Base-by-base conservation (phyloP, 257 asterid species). In the Penstemon davidsonii region DNA sequence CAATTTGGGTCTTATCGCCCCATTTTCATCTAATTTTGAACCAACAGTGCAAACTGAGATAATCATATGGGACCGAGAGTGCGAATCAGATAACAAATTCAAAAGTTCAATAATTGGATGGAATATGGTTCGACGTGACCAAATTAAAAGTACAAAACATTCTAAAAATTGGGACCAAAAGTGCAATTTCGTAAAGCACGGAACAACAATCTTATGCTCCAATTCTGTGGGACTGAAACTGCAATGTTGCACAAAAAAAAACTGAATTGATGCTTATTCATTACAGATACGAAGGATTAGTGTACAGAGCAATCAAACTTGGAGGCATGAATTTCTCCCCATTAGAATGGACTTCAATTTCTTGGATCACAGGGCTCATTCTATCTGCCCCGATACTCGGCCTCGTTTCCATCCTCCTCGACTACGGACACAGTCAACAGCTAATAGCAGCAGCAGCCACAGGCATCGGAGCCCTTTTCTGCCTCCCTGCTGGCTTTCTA, bases 401-500 rank as follows among this genome's bases (percentile, higher is more conserved):
- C 45, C 33, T 81, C 1, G 78, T 86, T 10, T 83, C 98, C 3
- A 54, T 81, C 75, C 89, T 75, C 69, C 96, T 91, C 1, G 96
- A 91, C 72, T 75, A 83, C 42, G 86, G 92, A 71, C 81, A 53
- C 52, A 71, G 80, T 53, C 98, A 84, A 38, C 94, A 87, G 53
- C 76, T 87, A 25, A 70, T 87, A 25, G 92, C 96, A 3, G 98
- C 86, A 4, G 84, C 84, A 39, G 88, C 92, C 67, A 91, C 94
- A 0, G 91, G 88, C 43, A 52, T 78, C 1, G 98, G 98, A 7
- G 98, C 92, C 12, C 81, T 87, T 63, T 89, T 91, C 86, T 89
- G 98, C 84, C 95, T 91, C 59, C 98, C 96, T 0, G 95, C 92
- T 0, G 98, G 98, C 18, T 89, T 89, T 44, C 72, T 89, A 77